Percentiles rank a stretch among this genome's conserved stretches.
Conservation (phyloP, 2,329 filamentous ascomycete species). For the Cordyceps tenuipes region DNA sequence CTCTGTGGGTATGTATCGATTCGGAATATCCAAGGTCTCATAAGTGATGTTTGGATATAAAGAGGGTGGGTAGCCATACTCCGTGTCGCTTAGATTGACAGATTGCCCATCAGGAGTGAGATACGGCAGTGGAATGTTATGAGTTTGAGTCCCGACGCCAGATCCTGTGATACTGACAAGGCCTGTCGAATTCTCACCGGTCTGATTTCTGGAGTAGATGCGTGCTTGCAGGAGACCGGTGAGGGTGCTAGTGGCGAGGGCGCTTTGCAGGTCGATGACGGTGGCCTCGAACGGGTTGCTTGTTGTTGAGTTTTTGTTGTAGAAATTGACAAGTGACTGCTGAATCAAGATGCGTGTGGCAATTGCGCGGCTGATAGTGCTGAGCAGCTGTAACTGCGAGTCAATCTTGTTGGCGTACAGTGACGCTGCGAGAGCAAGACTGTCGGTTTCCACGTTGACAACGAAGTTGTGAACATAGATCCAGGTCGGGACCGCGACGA, state of each 20-base stretch:
- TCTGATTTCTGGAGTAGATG: conserved; percentile 63
- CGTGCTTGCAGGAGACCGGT: conserved; percentile 58
- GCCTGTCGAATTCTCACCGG: conserved; percentile 41
- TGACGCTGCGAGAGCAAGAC: conserved; percentile 70
- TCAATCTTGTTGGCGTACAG: conserved; percentile 78
- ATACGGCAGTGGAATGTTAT: conserved; percentile 55
- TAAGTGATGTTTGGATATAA: conserved; percentile 79
- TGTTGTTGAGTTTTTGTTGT: conserved; percentile 44
- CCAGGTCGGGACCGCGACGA: conserved; percentile 72
- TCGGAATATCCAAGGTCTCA: conserved; percentile 33
- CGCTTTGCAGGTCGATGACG: conserved; percentile 58
- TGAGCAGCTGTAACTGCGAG: conserved; percentile 69
- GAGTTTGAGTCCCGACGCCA: conserved; percentile 22
- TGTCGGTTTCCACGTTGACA: conserved; percentile 43
- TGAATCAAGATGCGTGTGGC: conserved; percentile 58
- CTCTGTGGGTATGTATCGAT: conserved; percentile 31
- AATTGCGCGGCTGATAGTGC: conserved; percentile 65
- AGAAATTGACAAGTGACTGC: conserved; percentile 42
- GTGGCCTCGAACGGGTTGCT: conserved; percentile 52
- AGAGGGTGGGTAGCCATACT: conserved; percentile 58
- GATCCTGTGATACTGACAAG: conserved; percentile 57
- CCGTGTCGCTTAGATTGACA: conserved; percentile 52
- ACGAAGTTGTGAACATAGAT: conserved; percentile 50
- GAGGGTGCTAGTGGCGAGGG: conserved; percentile 53
- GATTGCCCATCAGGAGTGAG: conserved; percentile 45